These are phyloP conservation scores for Endoconidiophora polonica DNA, from an alignment of 2,329 filamentous ascomycete species.

Conservation along the genomic window DNA sequence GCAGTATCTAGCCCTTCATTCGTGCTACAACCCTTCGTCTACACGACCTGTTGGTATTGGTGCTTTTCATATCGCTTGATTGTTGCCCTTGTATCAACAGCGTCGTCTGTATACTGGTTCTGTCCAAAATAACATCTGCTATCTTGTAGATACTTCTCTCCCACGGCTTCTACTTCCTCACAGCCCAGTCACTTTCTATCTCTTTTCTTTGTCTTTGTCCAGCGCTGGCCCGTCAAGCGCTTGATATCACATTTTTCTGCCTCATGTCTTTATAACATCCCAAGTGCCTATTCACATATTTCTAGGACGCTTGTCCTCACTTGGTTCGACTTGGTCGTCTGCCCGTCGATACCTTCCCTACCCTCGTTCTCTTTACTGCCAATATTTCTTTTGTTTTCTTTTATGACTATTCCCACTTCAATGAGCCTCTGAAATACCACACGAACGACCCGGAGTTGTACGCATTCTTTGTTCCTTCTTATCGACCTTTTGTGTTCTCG, in stretches of 20 bases:
- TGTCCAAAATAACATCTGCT: too few species aligned
- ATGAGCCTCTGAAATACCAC: slow-evolving; percentile 26
- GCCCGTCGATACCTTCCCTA: slow-evolving; percentile 6
- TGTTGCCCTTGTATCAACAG: too few species aligned
- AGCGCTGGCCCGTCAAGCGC: slow-evolving; percentile 10
- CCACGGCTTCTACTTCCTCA: background rate
- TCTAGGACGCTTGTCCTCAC: slow-evolving; percentile 1
- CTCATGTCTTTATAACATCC: slow-evolving; percentile 10
- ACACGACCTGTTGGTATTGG: too few species aligned
- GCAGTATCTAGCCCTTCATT: too few species aligned
- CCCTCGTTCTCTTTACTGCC: slow-evolving; percentile 11
- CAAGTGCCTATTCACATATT: slow-evolving; percentile 1
- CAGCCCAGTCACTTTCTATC: too few species aligned
- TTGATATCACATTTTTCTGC: background rate
- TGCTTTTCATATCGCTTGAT: too few species aligned
- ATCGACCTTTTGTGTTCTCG: background rate
- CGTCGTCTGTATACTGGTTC: too few species aligned
- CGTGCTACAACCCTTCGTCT: too few species aligned
- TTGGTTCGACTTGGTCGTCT: slow-evolving; percentile 1
- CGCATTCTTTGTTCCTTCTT: slow-evolving; percentile 11
- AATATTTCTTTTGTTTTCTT: slow-evolving; percentile 21
- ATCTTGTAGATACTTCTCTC: background rate
- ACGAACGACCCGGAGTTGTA: slow-evolving; percentile 17
- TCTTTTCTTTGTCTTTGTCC: slow-evolving; percentile 9
- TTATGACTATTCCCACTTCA: slow-evolving; percentile 15